These are phyloP conservation scores for Pisolithus marmoratus DNA, from an alignment of 768 basidiomycete species.

Conservation along the genomic window DNA sequence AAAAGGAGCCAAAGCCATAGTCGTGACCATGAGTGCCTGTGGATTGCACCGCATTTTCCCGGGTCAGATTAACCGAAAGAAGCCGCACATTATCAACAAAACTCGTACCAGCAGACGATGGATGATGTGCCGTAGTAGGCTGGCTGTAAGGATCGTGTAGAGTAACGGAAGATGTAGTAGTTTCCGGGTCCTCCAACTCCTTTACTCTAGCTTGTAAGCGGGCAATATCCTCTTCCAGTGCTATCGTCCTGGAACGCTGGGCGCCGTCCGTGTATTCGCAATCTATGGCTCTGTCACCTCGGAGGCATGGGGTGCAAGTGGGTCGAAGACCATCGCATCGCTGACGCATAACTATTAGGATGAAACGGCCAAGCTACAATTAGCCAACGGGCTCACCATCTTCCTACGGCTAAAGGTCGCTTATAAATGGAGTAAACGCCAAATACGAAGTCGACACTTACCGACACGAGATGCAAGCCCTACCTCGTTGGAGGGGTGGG, in stretches of 20 bases:
- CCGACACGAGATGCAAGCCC: slow-evolving; percentile 51
- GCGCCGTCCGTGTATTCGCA: slow-evolving; percentile 69
- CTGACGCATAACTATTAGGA: slow-evolving; percentile 24
- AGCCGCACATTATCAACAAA: not conserved
- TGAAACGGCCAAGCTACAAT: not conserved
- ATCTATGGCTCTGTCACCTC: slow-evolving; percentile 55
- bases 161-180: slow-evolving; percentile 40
- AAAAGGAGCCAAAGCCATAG: no score
- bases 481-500: slow-evolving; percentile 38
- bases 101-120: not conserved
- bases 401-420: slow-evolving; percentile 38
- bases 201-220: slow-evolving; percentile 51
- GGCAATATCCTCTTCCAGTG: slow-evolving; percentile 53
- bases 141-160: slow-evolving; percentile 45
- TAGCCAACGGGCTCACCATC: slow-evolving; percentile 29
- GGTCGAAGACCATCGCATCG: slow-evolving; percentile 69
- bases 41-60: not conserved
- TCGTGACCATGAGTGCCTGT: not conserved
- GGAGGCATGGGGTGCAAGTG: slow-evolving; percentile 56
- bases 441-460: slow-evolving; percentile 16
- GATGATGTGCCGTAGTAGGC: not conserved
- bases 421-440: not conserved
- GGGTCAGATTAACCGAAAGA: not conserved
- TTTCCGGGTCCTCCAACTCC: slow-evolving; percentile 52
- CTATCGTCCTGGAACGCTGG: slow-evolving; percentile 53